Percentiles rank a stretch among this genome's conserved stretches.
Evolutionary conservation across 495 filamentous ascomycete genomes (phyloP).

Genomic region (Talaromyces ruber): DNA sequence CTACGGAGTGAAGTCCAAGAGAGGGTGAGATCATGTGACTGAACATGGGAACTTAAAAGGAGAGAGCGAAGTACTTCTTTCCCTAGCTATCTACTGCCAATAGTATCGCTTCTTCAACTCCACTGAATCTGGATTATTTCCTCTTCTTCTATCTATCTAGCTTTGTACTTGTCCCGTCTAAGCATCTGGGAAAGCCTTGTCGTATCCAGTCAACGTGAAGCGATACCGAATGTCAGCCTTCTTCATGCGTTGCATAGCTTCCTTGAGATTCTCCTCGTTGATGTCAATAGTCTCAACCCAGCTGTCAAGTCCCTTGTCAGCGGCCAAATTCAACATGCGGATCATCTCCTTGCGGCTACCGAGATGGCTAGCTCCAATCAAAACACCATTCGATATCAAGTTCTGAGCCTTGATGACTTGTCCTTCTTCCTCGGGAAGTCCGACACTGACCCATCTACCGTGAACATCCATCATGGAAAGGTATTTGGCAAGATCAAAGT

Average conservation of each 20-base stretch:
- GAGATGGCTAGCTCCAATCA: slow-evolving; percentile 75
- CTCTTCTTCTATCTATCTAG: neutral
- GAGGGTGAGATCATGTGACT: neutral
- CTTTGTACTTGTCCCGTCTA: neutral
- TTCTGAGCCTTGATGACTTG: slow-evolving; percentile 68
- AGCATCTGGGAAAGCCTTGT: slow-evolving; percentile 45
- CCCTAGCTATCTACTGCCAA: neutral
- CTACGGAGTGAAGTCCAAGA: slow-evolving; percentile 28
- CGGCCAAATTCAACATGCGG: slow-evolving; percentile 74
- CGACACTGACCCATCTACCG: slow-evolving; percentile 74
- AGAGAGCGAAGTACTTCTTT: neutral
- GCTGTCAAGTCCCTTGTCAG: slow-evolving; percentile 69
- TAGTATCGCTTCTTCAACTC: neutral
- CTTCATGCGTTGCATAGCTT: slow-evolving; percentile 58
- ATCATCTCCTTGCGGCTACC: slow-evolving; percentile 74
- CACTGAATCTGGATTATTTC: neutral
- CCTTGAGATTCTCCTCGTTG: slow-evolving; percentile 56
- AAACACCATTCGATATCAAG: slow-evolving; percentile 66
- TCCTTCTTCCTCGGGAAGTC: slow-evolving; percentile 73
- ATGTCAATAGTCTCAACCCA: slow-evolving; percentile 77
- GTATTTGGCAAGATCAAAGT: slow-evolving; percentile 63
- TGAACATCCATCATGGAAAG: slow-evolving; percentile 75
- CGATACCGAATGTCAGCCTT: slow-evolving; percentile 65
- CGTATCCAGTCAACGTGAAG: slow-evolving; percentile 56
- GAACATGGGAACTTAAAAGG: neutral